phyloP scores from a whole-genome alignment of 176 grass and related monocot genomes.

The Musa troglodytarum region DNA sequence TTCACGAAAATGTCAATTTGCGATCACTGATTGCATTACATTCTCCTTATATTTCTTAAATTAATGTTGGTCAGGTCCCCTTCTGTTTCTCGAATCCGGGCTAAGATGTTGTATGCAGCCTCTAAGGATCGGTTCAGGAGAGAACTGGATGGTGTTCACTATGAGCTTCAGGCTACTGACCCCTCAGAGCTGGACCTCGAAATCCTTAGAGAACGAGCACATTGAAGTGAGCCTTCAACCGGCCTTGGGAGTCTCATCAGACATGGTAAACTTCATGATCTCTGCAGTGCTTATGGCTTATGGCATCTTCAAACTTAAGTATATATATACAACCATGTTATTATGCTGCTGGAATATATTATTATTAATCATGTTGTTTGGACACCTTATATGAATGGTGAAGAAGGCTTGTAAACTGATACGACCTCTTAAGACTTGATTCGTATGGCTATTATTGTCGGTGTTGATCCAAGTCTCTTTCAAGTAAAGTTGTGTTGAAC shows the following conservation, averaged over 20 bases:
- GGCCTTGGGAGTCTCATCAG: background rate
- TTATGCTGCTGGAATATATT: background rate
- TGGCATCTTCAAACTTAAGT: no score
- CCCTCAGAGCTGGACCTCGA: slow-evolving; percentile 70
- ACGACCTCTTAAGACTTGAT: background rate
- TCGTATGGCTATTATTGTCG: background rate
- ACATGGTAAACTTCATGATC: no score
- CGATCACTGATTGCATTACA: no score
- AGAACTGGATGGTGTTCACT: slow-evolving; percentile 86
- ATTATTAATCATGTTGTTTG: background rate
- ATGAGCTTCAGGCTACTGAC: slow-evolving; percentile 93
- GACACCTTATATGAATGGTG: background rate
- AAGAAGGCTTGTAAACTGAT: background rate
- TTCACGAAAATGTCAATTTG: no score
- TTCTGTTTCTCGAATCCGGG: slow-evolving; percentile 62
- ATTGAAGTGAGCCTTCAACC: slow-evolving; percentile 20
- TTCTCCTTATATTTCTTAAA: no score
- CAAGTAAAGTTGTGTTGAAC: no score
- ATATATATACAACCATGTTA: no score
- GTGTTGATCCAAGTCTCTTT: background rate
- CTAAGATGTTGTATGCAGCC: slow-evolving; percentile 90
- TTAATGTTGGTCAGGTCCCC: slow-evolving; percentile 48
- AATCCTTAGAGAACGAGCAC: slow-evolving; percentile 64
- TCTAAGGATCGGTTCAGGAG: slow-evolving; percentile 85
- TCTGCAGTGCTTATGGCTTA: no score